Evolutionary conservation across 495 filamentous ascomycete species (phyloP).

Genomic region (Jackrogersella multiformis): DNA sequence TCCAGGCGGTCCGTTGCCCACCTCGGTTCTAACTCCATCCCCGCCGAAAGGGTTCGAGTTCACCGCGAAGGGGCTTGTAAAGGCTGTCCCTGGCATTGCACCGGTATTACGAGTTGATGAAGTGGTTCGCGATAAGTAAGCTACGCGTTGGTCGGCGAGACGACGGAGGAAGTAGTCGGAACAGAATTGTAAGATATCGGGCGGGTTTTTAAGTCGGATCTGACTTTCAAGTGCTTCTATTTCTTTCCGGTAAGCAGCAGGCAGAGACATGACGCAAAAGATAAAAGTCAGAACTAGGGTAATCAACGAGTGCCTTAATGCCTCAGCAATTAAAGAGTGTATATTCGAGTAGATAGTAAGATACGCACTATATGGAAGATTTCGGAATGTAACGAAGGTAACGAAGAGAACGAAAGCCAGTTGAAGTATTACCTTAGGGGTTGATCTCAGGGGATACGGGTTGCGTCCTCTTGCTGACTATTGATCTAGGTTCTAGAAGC

Average conservation of each 20-base stretch:
- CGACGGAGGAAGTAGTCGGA: conserved; percentile 71
- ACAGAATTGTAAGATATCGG: conserved; percentile 73
- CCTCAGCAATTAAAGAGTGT: conserved; percentile 4
- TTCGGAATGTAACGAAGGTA: conserved; percentile 12
- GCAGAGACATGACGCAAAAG: conserved; percentile 42
- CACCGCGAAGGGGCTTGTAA: conserved; percentile 64
- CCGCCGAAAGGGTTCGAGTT: conserved; percentile 63
- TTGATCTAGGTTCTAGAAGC: conserved; percentile 18
- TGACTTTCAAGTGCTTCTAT: conserved; percentile 67
- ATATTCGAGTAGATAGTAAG: neutral
- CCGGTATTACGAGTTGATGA: conserved; percentile 32
- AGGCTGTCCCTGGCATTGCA: conserved; percentile 61
- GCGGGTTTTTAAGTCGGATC: conserved; percentile 59
- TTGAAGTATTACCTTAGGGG: conserved; percentile 30
- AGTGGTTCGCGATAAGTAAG: conserved; percentile 53
- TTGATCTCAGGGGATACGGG: conserved; percentile 23
- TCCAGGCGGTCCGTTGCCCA: conserved; percentile 42
- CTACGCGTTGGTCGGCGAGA: conserved; percentile 66
- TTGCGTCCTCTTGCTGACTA: conserved; percentile 19
- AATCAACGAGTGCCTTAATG: conserved; percentile 12
- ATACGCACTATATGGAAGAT: neutral
- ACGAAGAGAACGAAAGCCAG: conserved; percentile 11
- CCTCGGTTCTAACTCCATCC: conserved; percentile 42
- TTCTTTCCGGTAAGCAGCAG: conserved; percentile 64
- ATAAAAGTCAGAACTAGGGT: conserved; percentile 4